Conservation (phyloP, 2,329 filamentous ascomycete species). For the Septoria linicola region DNA sequence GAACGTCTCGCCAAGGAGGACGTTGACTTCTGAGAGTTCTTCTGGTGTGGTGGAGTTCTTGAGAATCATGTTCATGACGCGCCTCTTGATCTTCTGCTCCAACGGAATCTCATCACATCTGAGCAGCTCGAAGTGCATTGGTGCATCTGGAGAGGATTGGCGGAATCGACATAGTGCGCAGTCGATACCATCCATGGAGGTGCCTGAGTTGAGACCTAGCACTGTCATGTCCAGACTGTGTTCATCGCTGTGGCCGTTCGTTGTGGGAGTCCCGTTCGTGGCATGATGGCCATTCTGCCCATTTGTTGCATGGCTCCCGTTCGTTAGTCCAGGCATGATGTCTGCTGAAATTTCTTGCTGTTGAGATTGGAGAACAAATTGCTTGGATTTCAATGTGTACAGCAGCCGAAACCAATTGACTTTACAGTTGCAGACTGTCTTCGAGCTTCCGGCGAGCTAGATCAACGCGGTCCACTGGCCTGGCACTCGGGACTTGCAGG, state of each 20-base stretch:
- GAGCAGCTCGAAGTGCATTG: constrained; percentile 58
- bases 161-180: constrained; percentile 58
- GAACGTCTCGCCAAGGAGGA: constrained; percentile 58
- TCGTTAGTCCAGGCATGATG: constrained; percentile 3
- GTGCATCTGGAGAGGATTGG: constrained; percentile 52
- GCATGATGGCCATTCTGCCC: background rate
- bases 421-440: background rate
- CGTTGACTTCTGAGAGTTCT: constrained; percentile 58
- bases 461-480: background rate
- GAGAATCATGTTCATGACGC: constrained; percentile 58
- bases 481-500: background rate
- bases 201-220: constrained; percentile 56
- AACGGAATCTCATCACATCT: constrained; percentile 58
- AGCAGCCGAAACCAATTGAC: background rate
- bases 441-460: background rate
- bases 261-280: constrained; percentile 3
- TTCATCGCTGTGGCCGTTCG: constrained; percentile 1
- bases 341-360: background rate
- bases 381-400: constrained; percentile 2
- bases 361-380: constrained; percentile 4
- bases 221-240: constrained; percentile 51
- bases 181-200: constrained; percentile 59
- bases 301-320: constrained; percentile 4
- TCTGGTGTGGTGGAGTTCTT: constrained; percentile 55
- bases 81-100: constrained; percentile 54